These are phyloP conservation scores for Thelonectria olida DNA, from an alignment of 2,329 filamentous ascomycete species.

Conservation along the genomic window DNA sequence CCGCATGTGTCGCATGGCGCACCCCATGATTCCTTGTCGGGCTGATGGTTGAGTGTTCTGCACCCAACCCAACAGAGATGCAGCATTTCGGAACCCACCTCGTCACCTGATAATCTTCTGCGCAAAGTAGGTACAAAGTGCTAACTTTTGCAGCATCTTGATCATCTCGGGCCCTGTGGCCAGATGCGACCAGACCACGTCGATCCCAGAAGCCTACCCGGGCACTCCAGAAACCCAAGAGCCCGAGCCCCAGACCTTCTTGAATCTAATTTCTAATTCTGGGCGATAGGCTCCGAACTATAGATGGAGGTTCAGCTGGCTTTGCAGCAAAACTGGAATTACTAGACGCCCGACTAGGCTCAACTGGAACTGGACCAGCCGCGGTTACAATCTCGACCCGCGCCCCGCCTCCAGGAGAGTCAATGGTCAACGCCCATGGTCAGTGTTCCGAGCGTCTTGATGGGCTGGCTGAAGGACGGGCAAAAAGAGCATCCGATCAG, in stretches of 20 bases:
- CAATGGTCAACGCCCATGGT: conserved; percentile 7
- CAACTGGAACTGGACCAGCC: conserved; percentile 6
- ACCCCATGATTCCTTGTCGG: conserved; percentile 5
- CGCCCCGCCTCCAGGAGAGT: conserved; percentile 13
- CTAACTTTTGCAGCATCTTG: neutral
- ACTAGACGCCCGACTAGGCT: conserved; percentile 12
- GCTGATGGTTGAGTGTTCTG: neutral
- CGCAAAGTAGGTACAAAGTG: neutral
- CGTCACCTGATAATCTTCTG: neutral
- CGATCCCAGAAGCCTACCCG: neutral
- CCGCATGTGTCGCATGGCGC: conserved; percentile 4
- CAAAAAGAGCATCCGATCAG: conserved; percentile 7
- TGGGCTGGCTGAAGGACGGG: conserved; percentile 30
- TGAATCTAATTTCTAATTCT: neutral
- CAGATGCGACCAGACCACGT: neutral
- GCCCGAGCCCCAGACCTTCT: neutral
- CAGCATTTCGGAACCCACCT: conserved; percentile 1
- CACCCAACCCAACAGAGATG: neutral
- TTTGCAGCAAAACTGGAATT: conserved; percentile 7
- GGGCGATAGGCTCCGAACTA: conserved; percentile 3
- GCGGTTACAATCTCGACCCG: conserved; percentile 7
- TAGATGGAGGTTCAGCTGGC: conserved; percentile 16
- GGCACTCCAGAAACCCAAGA: conserved; percentile 8
- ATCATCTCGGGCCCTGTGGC: neutral
- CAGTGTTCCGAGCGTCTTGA: neutral